Base-by-base conservation (phyloP, 768 basidiomycete genomes). In the Macrolepiota fuliginosa region DNA sequence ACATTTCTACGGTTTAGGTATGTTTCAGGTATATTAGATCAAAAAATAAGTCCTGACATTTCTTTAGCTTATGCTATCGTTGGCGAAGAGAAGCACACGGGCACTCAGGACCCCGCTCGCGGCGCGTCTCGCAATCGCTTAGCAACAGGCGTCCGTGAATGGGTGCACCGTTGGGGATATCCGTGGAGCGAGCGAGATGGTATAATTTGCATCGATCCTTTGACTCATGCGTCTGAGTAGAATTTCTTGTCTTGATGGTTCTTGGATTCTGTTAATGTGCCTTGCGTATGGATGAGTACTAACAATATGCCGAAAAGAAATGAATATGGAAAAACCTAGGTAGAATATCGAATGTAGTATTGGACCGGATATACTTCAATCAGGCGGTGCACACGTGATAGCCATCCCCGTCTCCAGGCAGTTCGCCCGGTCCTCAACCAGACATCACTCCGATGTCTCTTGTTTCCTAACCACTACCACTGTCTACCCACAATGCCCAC, bases 31-130 rank as follows among this genome's bases (percentile, higher is more conserved):
- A 39, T 50, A 40, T 53, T 62, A 46, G 64, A n/a, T 63, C 39
- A 36, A 24, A 15, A 52, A 12, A 25, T 59, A 66, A 37, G 65
- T n/a, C 50, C 36, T 36, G 51, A 59, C 55, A 45, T 65, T 53
- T 22, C 53, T 22, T 39, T 66, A 91, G 94, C 92, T 4, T 99
- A 91, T 71, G 77, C 93, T 19, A 81, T 99, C 47, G 92, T 98
- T 5, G 96, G 97, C 19, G 94, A 98, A 76, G 93, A 96, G 73
- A 96, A 95, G 73, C 96, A 98, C 72, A 94, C 92, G 0, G 96
- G 92, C 1, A 90, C 88, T n/a, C 93, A 96, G 69, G 94, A 96
- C 68, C 76, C 83, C 3, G 84, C 79, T 12, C 83, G 94, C 40
- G 94, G 94, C 27, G 86, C 92, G 2, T 92, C 92, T 7, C 87